Conservation (phyloP, 1,284 basidiomycete species). For the Ceratobasidium sp. region DNA sequence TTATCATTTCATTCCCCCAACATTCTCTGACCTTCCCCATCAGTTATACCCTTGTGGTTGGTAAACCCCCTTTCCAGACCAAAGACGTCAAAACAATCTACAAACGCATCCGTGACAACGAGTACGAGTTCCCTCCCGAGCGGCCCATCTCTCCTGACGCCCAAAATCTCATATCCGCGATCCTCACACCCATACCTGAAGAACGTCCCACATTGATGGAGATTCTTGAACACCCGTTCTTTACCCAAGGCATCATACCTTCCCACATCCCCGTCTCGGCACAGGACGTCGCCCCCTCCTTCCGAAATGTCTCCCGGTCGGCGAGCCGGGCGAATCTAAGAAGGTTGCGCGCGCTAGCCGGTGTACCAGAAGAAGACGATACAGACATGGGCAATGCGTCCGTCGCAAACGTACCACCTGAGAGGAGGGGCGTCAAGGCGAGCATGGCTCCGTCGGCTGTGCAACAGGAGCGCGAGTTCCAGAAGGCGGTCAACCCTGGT, state of each 20-base stretch:
- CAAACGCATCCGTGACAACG: constrained; percentile 92
- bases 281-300: constrained; percentile 79
- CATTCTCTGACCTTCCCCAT: background rate
- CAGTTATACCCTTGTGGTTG: constrained; percentile 90
- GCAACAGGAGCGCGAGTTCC: constrained; percentile 95
- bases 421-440: constrained; percentile 42
- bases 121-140: constrained; percentile 91
- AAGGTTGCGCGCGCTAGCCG: constrained; percentile 67
- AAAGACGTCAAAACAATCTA: constrained; percentile 97
- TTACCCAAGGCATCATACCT: constrained; percentile 84
- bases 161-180: constrained; percentile 82
- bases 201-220: constrained; percentile 85
- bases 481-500: constrained; percentile 93
- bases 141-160: constrained; percentile 77
- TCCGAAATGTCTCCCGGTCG: constrained; percentile 70
- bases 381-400: constrained; percentile 50
- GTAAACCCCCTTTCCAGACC: constrained; percentile 96
- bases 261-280: constrained; percentile 81
- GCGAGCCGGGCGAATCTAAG: constrained; percentile 78
- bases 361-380: constrained; percentile 67
- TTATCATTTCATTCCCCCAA: background rate
- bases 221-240: constrained; percentile 89
- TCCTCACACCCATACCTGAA: constrained; percentile 84
- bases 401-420: constrained; percentile 40
- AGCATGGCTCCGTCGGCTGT: constrained; percentile 50